Evolutionary conservation across 768 basidiomycete genomes (phyloP), one percentile per base, ranked within the genome.

Genomic region (Suillus fuscotomentosus): DNA sequence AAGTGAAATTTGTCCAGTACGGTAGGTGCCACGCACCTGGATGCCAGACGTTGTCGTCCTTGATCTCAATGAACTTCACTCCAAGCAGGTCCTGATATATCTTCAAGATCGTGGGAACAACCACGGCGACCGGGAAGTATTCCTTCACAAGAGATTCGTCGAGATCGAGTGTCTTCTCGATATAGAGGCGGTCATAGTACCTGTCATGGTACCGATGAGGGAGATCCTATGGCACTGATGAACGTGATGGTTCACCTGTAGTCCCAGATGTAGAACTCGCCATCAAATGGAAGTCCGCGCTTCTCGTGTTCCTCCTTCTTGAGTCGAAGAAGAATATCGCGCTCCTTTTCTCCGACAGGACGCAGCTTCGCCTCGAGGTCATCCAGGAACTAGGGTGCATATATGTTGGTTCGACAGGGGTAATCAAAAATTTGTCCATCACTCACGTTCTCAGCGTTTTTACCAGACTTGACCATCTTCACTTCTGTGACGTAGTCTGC

Each of bases 51-150:
- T 86, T 81, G 43, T 87, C 80, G 45, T 84, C 84, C 65, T 86
- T 85, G 57, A 79, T 63, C 66, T 81, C 78, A 3, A 80, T 69
- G 68, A 95, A 94, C 63, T 81, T 80, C 45, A 96, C 92, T 20
- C 90, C 84, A 34, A 96, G 85, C 22, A 95, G 78, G 63, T 87
- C 86, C 74, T 94, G 91, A 75, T 95, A 96, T 71, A 95, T 92
- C 15, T 85, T 79, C 55, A 96, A 81, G 69, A 96, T 92, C 4
- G 89, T 82, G 7, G 92, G 90, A 13, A 96, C 90, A 50, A 96
- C 92, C 20, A 88, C 84, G 3, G 86, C 81, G 3, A 95, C 94
- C 0, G 93, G 92, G 84, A 96, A 95, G 75, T 94, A 93, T 73
- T 95, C 90, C 76, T 95, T 94, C 67, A 95, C 87, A 14, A 88